These are phyloP conservation scores for Candolleomyces aberdarensis DNA, from an alignment of 768 basidiomycete genomes.

Conservation along the genomic window DNA sequence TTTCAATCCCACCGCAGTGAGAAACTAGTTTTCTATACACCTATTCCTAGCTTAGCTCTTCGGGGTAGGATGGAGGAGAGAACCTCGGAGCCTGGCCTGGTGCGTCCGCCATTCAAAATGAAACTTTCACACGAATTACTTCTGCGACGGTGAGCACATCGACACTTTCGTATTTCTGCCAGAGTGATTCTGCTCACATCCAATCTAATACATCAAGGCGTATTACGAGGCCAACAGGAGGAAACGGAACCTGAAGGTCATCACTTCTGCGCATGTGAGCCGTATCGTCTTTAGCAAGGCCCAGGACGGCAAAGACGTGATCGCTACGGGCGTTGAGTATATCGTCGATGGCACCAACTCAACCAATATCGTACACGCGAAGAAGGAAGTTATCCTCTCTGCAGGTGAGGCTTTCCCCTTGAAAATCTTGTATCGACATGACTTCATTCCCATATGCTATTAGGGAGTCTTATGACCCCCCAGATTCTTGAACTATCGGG, in stretches of 20 bases:
- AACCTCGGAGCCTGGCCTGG: not conserved
- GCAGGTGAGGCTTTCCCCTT: conserved; percentile 34
- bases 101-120: conserved; percentile 11
- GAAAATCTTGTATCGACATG: not conserved
- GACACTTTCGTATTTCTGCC: not conserved
- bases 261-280: conserved; percentile 23
- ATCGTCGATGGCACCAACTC: conserved; percentile 24
- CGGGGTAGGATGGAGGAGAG: not conserved
- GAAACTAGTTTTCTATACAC: not conserved
- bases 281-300: conserved; percentile 32
- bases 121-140: conserved; percentile 12
- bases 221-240: conserved; percentile 14
- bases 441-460: not conserved
- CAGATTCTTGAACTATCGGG: conserved; percentile 25
- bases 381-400: conserved; percentile 50
- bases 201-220: not conserved
- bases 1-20: conserved; percentile 14
- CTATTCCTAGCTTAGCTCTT: not conserved
- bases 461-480: conserved; percentile 16
- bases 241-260: conserved; percentile 18
- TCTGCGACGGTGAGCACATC: conserved; percentile 15
- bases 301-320: conserved; percentile 41
- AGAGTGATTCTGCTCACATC: not conserved
- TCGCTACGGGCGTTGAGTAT: conserved; percentile 30
- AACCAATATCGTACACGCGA: conserved; percentile 30